Base-by-base conservation (phyloP, 768 basidiomycete genomes). In the Boletus rubescentipes region DNA sequence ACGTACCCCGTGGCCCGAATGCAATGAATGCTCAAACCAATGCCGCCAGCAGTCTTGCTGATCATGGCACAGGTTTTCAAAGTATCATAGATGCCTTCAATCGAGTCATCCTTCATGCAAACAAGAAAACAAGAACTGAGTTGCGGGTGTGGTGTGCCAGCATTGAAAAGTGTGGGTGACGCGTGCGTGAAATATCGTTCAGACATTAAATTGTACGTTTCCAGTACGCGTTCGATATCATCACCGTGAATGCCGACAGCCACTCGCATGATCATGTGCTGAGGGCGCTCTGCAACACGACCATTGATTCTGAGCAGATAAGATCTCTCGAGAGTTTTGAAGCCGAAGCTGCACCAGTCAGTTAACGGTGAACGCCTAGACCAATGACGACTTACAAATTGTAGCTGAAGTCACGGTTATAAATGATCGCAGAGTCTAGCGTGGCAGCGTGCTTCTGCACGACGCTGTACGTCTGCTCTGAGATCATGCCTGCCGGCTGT, bases 201-300 rank as follows among this genome's bases (percentile, higher is more conserved):
- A 15, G 92, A 96, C 95, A 98, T 98, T 59, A 97, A 81, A 63
- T 93, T 89, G 71, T 93, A 93, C 0, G 96, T 97, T 77, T 97
- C 86, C 57, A 98, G 76, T 43, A 86, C 92, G 32, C 86, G 87
- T 20, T 96, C 92, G 51, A 98, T 82, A 70, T 98, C 90, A 9
- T 73, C 67, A 5, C 94, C 95, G 69, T 98, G 96, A 51, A 99
- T 94, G 37, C 96, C 96, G 42, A 98, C 93, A 42, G 97, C 92
- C 52, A 99, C 97, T 71, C 97, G 94, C 97, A 99, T 98, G 71
- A 98, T 88, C 85, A 98, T 91, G 72, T 98, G 97, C 65, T 98
- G 97, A 30, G 97, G 97, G 35, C 97, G 87, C 72, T 99, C 97
- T 38, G 94, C 95, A 43, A 96, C 92, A 54, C 91, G 90, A 38